A percentile compares a stretch with the other conserved stretches of the same genome.
These are phyloP conservation scores for Ceratocystis cacaofunesta DNA, from an alignment of 2,329 filamentous ascomycete genomes.

Conservation along the genomic window DNA sequence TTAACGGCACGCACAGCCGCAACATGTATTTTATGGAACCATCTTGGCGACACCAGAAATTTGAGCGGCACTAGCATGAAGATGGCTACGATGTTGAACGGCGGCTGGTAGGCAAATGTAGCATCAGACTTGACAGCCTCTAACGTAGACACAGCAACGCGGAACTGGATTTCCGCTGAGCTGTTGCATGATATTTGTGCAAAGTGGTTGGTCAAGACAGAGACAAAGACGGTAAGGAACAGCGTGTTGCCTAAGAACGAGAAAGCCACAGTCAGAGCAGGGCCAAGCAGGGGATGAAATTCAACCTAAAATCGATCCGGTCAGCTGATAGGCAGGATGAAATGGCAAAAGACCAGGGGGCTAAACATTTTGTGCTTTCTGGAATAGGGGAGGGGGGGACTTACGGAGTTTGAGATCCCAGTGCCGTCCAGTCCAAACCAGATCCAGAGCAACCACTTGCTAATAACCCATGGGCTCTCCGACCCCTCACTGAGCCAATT, in stretches of 20 bases:
- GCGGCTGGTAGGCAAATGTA: constrained; percentile 68
- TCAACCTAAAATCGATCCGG: constrained; percentile 48
- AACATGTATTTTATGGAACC: constrained; percentile 86
- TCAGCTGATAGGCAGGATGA: constrained; percentile 8
- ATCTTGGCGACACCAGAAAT: constrained; percentile 60
- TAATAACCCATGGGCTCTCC: constrained; percentile 40
- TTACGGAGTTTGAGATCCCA: constrained; percentile 42
- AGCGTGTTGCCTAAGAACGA: constrained; percentile 76
- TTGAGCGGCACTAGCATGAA: constrained; percentile 62
- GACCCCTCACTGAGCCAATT: constrained; percentile 58
- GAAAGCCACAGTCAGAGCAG: constrained; percentile 66
- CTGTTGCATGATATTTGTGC: constrained; percentile 62
- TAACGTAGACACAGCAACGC: constrained; percentile 64
- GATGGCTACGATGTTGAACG: constrained; percentile 69
- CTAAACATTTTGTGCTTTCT: background rate
- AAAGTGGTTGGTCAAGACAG: constrained; percentile 75
- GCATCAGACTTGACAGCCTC: constrained; percentile 77
- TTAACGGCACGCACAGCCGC: constrained; percentile 60
- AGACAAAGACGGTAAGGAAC: constrained; percentile 78
- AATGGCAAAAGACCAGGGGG: background rate
- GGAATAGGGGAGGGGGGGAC: constrained; percentile 17
- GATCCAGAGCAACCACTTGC: constrained; percentile 86
- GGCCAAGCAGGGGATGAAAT: constrained; percentile 68
- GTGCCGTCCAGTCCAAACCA: constrained; percentile 77
- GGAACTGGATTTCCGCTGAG: constrained; percentile 70